Evolutionary conservation across 345 rosid genomes (phyloP).

Genomic region (Excoecaria agallocha): DNA sequence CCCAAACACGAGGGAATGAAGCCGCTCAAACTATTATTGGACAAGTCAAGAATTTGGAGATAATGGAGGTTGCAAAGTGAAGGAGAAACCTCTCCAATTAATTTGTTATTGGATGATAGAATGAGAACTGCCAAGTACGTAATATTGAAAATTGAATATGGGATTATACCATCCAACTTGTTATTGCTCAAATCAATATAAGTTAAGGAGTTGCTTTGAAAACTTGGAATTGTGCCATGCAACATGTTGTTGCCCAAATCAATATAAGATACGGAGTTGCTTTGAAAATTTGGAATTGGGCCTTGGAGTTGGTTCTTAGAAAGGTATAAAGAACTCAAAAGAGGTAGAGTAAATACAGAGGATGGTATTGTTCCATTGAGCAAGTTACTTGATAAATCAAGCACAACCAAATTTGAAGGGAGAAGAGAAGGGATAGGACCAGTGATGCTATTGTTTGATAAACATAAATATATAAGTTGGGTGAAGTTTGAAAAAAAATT

Average conservation of each 20-base stretch:
- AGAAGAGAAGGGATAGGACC: not conserved
- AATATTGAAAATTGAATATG: slow-evolving; percentile 11
- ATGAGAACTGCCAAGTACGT: not conserved
- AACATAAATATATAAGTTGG: too few species aligned
- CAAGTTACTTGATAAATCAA: not conserved
- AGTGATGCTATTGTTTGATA: not conserved
- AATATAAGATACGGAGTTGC: not conserved
- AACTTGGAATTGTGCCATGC: not conserved
- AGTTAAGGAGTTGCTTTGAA: too few species aligned
- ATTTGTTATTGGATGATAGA: not conserved
- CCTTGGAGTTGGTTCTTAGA: not conserved
- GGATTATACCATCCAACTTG: slow-evolving; percentile 17
- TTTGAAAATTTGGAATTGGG: not conserved
- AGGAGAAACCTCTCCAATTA: not conserved
- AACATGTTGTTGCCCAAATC: too few species aligned
- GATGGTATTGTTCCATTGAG: not conserved
- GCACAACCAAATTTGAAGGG: too few species aligned
- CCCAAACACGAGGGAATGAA: not conserved
- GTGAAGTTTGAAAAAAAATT: not conserved
- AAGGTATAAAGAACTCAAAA: too few species aligned
- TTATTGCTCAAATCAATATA: slow-evolving; percentile 2
- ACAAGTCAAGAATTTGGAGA: not conserved
- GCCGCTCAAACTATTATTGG: not conserved
- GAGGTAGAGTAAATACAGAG: not conserved
- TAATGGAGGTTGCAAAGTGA: not conserved